phyloP scores from a whole-genome alignment of 805 yeast species.

The Priceomyces melissophilus region DNA sequence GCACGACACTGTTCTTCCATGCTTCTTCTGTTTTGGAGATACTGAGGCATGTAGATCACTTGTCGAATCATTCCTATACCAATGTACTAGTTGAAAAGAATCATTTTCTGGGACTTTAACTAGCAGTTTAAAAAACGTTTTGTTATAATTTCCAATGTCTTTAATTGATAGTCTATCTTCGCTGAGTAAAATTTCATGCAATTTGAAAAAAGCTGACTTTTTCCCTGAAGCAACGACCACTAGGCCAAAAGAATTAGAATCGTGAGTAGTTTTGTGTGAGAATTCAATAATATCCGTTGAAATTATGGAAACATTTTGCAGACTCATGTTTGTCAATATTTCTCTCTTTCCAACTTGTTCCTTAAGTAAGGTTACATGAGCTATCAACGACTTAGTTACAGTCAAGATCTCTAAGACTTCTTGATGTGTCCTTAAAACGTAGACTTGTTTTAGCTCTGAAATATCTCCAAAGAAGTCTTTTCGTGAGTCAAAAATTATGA shows the following conservation, averaged over 20 bases:
- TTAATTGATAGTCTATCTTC: constrained; percentile 7
- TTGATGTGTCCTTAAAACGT: too few species aligned
- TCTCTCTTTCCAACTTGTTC: not conserved
- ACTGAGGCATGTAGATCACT: not conserved
- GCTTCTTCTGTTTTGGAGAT: constrained; percentile 6
- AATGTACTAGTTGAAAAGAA: constrained; percentile 12
- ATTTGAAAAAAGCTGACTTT: constrained; percentile 8
- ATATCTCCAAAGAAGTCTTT: too few species aligned
- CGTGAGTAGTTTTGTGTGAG: constrained; percentile 5
- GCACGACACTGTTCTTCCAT: constrained; percentile 5
- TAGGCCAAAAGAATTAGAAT: constrained; percentile 14
- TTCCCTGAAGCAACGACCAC: constrained; percentile 9
- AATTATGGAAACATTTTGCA: not conserved
- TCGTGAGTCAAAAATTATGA: too few species aligned
- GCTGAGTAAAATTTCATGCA: constrained; percentile 10
- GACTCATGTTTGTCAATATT: not conserved
- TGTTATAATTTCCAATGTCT: constrained; percentile 16
- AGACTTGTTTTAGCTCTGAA: too few species aligned
- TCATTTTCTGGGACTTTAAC: constrained; percentile 3
- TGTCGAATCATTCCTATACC: constrained; percentile 9
- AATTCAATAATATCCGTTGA: constrained; percentile 14
- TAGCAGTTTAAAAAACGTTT: constrained; percentile 11
- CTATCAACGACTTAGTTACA: not conserved
- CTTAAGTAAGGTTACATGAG: not conserved
- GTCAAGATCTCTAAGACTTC: too few species aligned